A percentile compares a stretch with the other conserved stretches of the same genome.
phyloP scores from a whole-genome alignment of 768 basidiomycete species.

The Roridomyces roridus region DNA sequence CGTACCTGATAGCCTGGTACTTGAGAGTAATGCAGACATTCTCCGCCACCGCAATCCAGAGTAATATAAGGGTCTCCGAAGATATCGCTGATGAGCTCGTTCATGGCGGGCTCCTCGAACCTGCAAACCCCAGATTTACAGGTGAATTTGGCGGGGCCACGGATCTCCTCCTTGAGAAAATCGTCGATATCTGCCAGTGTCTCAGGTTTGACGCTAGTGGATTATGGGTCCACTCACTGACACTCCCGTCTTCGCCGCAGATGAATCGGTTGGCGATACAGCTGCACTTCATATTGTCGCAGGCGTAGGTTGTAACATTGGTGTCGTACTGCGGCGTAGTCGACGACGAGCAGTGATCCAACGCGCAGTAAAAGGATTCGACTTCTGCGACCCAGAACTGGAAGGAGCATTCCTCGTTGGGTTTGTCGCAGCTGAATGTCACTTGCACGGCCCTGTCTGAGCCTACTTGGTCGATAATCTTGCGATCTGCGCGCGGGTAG shows the following conservation, averaged over 20 bases:
- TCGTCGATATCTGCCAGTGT: conserved; percentile 83
- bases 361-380: conserved; percentile 95
- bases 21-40: conserved; percentile 92
- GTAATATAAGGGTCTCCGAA: conserved; percentile 94
- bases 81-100: conserved; percentile 88
- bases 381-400: conserved; percentile 97
- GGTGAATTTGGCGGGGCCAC: conserved; percentile 87
- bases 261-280: conserved; percentile 96
- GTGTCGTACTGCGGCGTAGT: conserved; percentile 57
- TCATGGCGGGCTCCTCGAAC: conserved; percentile 98
- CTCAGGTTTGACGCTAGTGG: not conserved
- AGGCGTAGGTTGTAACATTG: conserved; percentile 80
- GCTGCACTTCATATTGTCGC: conserved; percentile 84
- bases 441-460: conserved; percentile 92
- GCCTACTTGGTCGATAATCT: conserved; percentile 91
- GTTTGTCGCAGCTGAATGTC: conserved; percentile 88
- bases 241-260: conserved; percentile 93
- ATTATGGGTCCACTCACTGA: conserved; percentile 69
- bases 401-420: conserved; percentile 77
- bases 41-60: conserved; percentile 85
- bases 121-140: conserved; percentile 81
- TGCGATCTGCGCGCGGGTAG: conserved; percentile 67
- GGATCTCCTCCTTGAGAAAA: conserved; percentile 88
- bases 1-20: conserved; percentile 91
- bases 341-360: conserved; percentile 70